Evolutionary conservation across 192 early-diverging fungal genomes (phyloP).

Genomic region (Coemansia sp.): DNA sequence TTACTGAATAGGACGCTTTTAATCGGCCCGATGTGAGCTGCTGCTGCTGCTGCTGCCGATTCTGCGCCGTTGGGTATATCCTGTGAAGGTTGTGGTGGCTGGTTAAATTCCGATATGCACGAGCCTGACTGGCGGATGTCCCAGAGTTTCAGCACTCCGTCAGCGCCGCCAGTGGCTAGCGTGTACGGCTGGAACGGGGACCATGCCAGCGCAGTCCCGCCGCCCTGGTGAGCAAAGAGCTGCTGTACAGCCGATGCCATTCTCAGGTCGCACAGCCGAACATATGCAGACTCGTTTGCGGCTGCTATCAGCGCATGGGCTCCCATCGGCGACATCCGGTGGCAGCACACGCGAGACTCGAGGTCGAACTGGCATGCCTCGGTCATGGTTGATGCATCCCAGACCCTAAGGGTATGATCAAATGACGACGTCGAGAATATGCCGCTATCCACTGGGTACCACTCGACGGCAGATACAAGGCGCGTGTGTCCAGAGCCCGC

Average conservation of each 20-base stretch:
- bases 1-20: conserved; percentile 68
- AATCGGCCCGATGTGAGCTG: conserved; percentile 60
- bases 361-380: conserved; percentile 70
- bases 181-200: conserved; percentile 68
- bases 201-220: conserved; percentile 67
- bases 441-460: conserved; percentile 84
- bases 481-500: conserved; percentile 59
- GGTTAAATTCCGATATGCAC: conserved; percentile 61
- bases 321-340: conserved; percentile 75
- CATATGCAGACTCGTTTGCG: conserved; percentile 61
- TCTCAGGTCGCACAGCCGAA: conserved; percentile 78
- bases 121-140: conserved; percentile 77
- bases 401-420: conserved; percentile 74
- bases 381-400: conserved; percentile 76
- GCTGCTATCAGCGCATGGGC: conserved; percentile 76
- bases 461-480: conserved; percentile 67
- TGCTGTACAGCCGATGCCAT: conserved; percentile 40
- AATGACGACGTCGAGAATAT: conserved; percentile 79
- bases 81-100: conserved; percentile 12
- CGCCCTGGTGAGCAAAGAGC: conserved; percentile 59
- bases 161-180: conserved; percentile 75
- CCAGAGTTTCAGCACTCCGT: conserved; percentile 75
- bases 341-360: conserved; percentile 64
- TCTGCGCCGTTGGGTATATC: conserved; percentile 15
- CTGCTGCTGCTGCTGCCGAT: conserved; percentile 1